A percentile compares a stretch with the other conserved stretches of the same genome.
phyloP scores from a whole-genome alignment of 2,329 filamentous ascomycete species.

The Penicillium sp. region DNA sequence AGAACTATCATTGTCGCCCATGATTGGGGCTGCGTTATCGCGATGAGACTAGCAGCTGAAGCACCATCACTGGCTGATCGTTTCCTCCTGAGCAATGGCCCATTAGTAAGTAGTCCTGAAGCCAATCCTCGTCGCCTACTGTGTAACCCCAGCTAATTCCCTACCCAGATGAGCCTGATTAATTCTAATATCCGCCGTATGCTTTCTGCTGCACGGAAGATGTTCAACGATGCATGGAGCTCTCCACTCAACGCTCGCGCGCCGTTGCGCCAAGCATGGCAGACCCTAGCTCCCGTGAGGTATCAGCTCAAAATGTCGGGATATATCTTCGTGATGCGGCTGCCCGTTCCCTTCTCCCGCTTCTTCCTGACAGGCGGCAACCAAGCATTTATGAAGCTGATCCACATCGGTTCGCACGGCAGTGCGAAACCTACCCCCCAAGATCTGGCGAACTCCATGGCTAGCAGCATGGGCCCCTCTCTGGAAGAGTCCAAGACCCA shows the following conservation, averaged over 20 bases:
- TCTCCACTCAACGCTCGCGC: constrained; percentile 46
- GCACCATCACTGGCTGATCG: constrained; percentile 57
- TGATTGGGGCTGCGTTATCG: constrained; percentile 57
- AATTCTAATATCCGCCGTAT: constrained; percentile 45
- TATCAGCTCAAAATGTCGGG: constrained; percentile 51
- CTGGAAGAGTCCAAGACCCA: constrained; percentile 42
- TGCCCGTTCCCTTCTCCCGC: constrained; percentile 48
- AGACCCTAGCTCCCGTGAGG: constrained; percentile 49
- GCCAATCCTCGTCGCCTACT: neutral
- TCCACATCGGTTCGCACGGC: constrained; percentile 43
- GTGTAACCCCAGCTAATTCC: neutral
- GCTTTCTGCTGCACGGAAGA: constrained; percentile 48
- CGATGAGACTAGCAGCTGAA: constrained; percentile 59
- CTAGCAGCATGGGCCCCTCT: constrained; percentile 54
- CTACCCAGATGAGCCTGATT: constrained; percentile 41
- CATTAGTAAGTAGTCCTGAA: constrained; percentile 46
- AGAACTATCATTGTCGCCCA: constrained; percentile 52
- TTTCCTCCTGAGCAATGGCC: constrained; percentile 55
- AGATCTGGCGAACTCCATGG: constrained; percentile 50
- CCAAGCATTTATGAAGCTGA: neutral
- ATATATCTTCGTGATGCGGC: constrained; percentile 57
- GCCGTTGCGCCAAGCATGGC: constrained; percentile 47
- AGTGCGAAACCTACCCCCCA: constrained; percentile 30
- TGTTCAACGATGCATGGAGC: constrained; percentile 50
- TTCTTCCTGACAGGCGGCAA: constrained; percentile 48